phyloP scores from a whole-genome alignment of 805 yeast genomes.

The Yarrowia yakushimensis region DNA sequence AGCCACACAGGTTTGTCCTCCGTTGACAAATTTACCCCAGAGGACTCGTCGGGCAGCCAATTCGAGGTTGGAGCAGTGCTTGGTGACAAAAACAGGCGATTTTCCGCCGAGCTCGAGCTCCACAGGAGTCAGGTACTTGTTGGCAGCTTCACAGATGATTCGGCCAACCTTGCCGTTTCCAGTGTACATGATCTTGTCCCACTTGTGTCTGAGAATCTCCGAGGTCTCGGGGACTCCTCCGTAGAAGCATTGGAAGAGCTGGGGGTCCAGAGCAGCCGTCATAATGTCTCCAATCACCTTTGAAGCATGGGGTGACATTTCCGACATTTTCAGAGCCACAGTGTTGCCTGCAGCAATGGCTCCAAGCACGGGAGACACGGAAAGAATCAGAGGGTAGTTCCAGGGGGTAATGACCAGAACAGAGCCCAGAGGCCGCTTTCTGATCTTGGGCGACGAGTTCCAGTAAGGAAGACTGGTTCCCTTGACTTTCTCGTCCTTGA shows the following conservation, averaged over 20 bases:
- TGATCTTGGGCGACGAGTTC: constrained; percentile 32
- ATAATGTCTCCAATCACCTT: constrained; percentile 54
- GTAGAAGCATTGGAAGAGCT: constrained; percentile 58
- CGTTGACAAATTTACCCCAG: constrained; percentile 75
- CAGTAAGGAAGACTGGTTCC: constrained; percentile 28
- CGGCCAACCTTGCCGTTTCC: constrained; percentile 77
- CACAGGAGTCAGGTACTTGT: constrained; percentile 74
- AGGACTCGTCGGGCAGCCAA: constrained; percentile 56
- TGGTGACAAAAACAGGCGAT: constrained; percentile 60
- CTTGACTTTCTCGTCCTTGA: constrained; percentile 44
- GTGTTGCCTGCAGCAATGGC: constrained; percentile 84
- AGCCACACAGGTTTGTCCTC: constrained; percentile 93
- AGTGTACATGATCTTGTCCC: constrained; percentile 82
- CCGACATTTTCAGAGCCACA: constrained; percentile 71
- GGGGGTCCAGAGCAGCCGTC: constrained; percentile 51
- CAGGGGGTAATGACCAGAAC: constrained; percentile 72
- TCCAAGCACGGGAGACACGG: constrained; percentile 66
- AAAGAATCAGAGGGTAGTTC: constrained; percentile 67
- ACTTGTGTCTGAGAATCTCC: constrained; percentile 55
- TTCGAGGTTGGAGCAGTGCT: background rate
- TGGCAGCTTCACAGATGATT: constrained; percentile 74
- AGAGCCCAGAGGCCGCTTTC: constrained; percentile 49
- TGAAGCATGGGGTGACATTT: constrained; percentile 61
- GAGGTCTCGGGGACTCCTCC: constrained; percentile 71
- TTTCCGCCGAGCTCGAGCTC: constrained; percentile 89